Evolutionary conservation across 345 rosid genomes (phyloP).

Genomic region (Eucalyptus curtisii): DNA sequence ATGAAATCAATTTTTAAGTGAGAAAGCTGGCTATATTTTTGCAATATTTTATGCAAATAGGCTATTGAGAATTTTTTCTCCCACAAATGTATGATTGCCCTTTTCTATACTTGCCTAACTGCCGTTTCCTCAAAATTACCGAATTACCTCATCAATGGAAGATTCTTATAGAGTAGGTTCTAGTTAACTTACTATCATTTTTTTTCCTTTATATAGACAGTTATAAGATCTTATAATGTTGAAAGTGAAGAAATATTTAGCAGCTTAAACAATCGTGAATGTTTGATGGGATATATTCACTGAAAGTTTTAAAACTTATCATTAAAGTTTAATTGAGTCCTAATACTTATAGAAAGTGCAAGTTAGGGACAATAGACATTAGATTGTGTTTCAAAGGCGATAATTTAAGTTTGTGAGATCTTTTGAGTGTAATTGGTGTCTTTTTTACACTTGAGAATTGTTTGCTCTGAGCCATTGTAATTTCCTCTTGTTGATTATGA

Average conservation of each 20-base stretch:
- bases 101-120: neutral
- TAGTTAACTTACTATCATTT: neutral
- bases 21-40: fast-evolving
- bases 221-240: neutral
- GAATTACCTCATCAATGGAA: neutral
- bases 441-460: neutral
- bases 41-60: neutral
- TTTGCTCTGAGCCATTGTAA: fast-evolving
- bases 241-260: neutral
- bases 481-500: fast-evolving
- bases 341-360: fast-evolving
- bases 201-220: neutral
- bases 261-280: too few species aligned
- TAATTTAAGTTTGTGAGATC: neutral
- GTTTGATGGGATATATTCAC: fast-evolving
- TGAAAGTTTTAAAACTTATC: too few species aligned
- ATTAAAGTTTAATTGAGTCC: fast-evolving
- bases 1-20: neutral
- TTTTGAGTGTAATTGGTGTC: neutral
- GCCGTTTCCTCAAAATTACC: neutral
- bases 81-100: neutral
- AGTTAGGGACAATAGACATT: neutral
- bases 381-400: neutral
- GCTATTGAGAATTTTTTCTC: neutral
- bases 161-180: neutral